These are phyloP conservation scores for Plasmodium sp. DNA, from an alignment of 169 alveolate genomes.

Conservation along the genomic window DNA sequence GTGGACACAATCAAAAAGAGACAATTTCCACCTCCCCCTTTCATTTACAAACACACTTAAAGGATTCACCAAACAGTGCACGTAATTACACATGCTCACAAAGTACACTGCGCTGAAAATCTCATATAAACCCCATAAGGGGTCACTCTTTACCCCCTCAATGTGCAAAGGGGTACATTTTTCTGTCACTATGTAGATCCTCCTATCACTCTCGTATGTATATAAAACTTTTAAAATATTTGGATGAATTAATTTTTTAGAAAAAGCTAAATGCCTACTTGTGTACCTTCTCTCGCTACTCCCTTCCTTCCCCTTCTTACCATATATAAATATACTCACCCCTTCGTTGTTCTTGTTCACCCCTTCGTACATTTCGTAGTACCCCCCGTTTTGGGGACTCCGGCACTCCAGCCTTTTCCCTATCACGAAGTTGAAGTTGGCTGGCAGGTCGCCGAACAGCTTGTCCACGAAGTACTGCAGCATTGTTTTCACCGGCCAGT, in stretches of 20 bases:
- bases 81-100: constrained; percentile 77
- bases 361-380: constrained; percentile 49
- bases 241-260: constrained; percentile 80
- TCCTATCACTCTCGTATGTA: constrained; percentile 76
- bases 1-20: constrained; percentile 77
- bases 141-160: constrained; percentile 59
- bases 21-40: constrained; percentile 76
- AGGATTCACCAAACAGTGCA: constrained; percentile 76
- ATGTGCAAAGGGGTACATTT: constrained; percentile 78
- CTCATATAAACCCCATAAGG: constrained; percentile 30
- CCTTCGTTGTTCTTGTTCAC: constrained; percentile 37
- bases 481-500: not conserved
- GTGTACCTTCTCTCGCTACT: constrained; percentile 70
- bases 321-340: constrained; percentile 62
- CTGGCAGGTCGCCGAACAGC: constrained; percentile 57
- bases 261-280: constrained; percentile 72
- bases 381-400: constrained; percentile 2
- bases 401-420: constrained; percentile 27
- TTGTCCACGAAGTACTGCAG: constrained; percentile 56
- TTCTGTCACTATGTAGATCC: constrained; percentile 83
- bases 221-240: constrained; percentile 78
- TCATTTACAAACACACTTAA: constrained; percentile 77
- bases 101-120: constrained; percentile 78
- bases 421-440: constrained; percentile 38
- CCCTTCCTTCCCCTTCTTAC: constrained; percentile 31